A percentile compares a stretch with the other conserved stretches of the same genome.
phyloP scores from a whole-genome alignment of 306 rosid genomes.

The Notholithocarpus densiflorus region DNA sequence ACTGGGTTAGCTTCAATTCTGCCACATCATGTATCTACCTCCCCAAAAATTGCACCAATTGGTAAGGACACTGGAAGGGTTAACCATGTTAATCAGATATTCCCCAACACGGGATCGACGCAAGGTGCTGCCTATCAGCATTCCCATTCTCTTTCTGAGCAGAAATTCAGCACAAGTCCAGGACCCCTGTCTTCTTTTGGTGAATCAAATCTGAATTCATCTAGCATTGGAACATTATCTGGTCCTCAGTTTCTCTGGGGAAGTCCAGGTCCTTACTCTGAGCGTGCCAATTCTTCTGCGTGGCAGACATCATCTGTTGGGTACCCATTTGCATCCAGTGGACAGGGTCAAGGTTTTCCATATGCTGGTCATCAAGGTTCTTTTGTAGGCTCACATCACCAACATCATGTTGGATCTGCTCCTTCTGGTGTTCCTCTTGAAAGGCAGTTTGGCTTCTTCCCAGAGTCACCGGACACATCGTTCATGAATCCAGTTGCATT shows the following conservation, averaged over 20 bases:
- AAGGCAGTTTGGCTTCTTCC: conserved; percentile 71
- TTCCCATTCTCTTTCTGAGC: conserved; percentile 66
- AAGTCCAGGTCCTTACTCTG: conserved; percentile 68
- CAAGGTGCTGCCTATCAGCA: conserved; percentile 62
- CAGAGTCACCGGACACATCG: conserved; percentile 80
- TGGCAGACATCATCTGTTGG: conserved; percentile 69
- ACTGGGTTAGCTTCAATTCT: conserved; percentile 86
- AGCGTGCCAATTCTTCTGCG: conserved; percentile 56
- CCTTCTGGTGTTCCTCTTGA: conserved; percentile 81
- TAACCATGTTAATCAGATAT: conserved; percentile 46
- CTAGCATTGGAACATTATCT: conserved; percentile 72
- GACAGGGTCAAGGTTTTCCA: conserved; percentile 72
- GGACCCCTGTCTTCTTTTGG: conserved; percentile 58
- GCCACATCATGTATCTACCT: conserved; percentile 55
- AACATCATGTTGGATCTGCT: conserved; percentile 88
- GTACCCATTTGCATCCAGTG: conserved; percentile 56
- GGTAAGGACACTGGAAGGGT: conserved; percentile 85
- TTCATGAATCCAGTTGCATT: conserved; percentile 46
- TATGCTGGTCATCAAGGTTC: conserved; percentile 49
- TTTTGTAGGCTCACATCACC: conserved; percentile 55
- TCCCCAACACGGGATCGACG: conserved; percentile 37
- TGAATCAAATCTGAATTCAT: conserved; percentile 52
- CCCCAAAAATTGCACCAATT: conserved; percentile 80
- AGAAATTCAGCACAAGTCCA: conserved; percentile 57
- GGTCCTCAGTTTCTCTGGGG: conserved; percentile 99